Conservation (phyloP, 1,284 basidiomycete genomes). For the Ganoderma leucocontextum region DNA sequence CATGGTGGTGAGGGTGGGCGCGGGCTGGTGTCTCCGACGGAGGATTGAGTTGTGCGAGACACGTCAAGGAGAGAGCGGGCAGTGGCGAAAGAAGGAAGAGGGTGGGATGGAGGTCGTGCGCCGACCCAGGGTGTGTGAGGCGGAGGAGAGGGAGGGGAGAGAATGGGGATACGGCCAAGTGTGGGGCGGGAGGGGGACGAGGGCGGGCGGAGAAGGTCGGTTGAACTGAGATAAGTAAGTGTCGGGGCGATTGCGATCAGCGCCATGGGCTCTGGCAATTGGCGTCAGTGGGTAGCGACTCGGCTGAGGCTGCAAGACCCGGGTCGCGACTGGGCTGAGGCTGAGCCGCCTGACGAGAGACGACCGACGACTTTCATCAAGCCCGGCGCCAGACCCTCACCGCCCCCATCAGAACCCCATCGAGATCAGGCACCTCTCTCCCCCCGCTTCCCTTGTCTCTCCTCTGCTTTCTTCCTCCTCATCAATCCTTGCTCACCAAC, state of each 20-base stretch:
- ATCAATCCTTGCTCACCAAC: not conserved
- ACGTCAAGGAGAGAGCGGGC: not conserved
- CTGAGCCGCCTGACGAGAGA: not conserved
- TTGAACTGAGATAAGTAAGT: not conserved
- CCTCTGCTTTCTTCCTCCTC: not conserved
- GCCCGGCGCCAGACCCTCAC: not conserved
- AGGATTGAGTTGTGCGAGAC: not conserved
- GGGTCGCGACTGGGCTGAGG: not conserved
- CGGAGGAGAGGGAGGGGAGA: not conserved
- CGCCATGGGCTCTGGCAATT: slow-evolving; percentile 9
- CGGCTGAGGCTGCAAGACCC: slow-evolving; percentile 1
- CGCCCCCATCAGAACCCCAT: slow-evolving; percentile 14
- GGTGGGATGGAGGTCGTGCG: not conserved
- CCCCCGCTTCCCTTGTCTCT: not conserved
- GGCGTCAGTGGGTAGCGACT: too few species aligned
- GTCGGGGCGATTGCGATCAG: slow-evolving; percentile 15
- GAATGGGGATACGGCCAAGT: not conserved
- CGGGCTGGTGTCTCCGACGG: not conserved
- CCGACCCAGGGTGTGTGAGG: not conserved
- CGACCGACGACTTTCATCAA: not conserved
- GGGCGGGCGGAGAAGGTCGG: not conserved
- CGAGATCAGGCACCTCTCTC: slow-evolving; percentile 21
- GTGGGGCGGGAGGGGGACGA: not conserved
- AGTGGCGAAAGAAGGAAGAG: slow-evolving; percentile 9
- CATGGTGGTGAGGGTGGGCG: not conserved